Conservation (phyloP, 176 grass and related monocot species). For the Hsuehochloa calcarea region DNA sequence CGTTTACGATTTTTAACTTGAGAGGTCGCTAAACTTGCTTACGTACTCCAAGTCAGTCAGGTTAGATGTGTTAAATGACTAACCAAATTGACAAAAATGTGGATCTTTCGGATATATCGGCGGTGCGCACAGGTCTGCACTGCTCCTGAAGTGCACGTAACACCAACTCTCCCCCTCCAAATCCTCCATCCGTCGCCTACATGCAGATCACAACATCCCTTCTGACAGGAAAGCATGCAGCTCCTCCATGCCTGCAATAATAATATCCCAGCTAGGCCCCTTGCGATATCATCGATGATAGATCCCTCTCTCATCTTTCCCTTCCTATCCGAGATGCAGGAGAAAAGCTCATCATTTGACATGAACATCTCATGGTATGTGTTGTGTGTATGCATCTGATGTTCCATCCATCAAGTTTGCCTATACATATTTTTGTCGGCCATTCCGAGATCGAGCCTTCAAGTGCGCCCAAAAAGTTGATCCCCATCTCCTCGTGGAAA, state of each 20-base stretch:
- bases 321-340: constrained; percentile 21
- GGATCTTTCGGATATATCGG: neutral
- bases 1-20: neutral
- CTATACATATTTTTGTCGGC: constrained; percentile 59
- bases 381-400: constrained; percentile 23
- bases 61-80: neutral
- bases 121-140: neutral
- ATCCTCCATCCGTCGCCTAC: neutral
- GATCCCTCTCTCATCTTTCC: constrained; percentile 1
- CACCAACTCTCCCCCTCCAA: neutral
- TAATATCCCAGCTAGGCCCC: neutral
- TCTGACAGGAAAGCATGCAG: neutral
- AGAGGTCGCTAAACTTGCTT: neutral
- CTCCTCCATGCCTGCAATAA: constrained; percentile 3
- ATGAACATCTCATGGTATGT: constrained; percentile 41
- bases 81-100: too few species aligned
- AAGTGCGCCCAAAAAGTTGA: constrained; percentile 57
- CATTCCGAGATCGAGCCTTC: constrained; percentile 19
- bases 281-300: neutral
- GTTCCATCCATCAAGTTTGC: constrained; percentile 41
- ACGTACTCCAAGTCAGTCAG: neutral
- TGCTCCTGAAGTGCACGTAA: neutral
- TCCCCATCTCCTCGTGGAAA: constrained; percentile 25
- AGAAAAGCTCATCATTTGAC: constrained; percentile 46
- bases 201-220: neutral